These are phyloP conservation scores for Sutorius australiensis DNA, from an alignment of 768 basidiomycete species.

Conservation along the genomic window DNA sequence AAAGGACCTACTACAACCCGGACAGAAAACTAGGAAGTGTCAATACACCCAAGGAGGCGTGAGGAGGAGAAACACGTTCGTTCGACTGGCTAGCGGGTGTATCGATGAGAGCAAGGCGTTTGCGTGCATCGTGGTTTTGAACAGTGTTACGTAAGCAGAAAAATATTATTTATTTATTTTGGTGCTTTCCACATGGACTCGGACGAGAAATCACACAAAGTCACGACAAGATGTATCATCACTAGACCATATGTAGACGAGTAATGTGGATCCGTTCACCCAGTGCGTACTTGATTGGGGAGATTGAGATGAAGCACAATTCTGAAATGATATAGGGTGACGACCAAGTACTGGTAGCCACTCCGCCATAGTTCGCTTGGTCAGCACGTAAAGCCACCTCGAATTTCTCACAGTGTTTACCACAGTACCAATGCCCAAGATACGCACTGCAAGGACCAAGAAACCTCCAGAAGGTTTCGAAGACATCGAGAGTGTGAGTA, in stretches of 20 bases:
- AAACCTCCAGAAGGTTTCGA: conserved; percentile 94
- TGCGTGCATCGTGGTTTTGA: conserved; percentile 12
- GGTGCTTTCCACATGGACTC: background rate
- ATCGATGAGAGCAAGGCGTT: conserved; percentile 16
- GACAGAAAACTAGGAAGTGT: background rate
- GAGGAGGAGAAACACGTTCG: conserved; percentile 6
- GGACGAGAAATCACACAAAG: too few species aligned
- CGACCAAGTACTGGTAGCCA: too few species aligned
- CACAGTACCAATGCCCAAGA: conserved; percentile 73
- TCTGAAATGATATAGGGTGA: too few species aligned
- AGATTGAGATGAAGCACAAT: background rate
- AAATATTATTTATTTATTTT: background rate
- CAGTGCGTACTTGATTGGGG: background rate
- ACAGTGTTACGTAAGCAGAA: conserved; percentile 21
- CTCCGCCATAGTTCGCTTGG: background rate
- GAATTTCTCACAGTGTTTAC: conserved; percentile 18
- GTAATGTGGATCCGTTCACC: background rate
- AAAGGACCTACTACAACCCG: conserved; percentile 7
- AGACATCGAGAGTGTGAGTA: conserved; percentile 76
- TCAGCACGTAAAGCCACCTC: background rate
- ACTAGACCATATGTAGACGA: background rate
- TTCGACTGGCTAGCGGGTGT: conserved; percentile 4
- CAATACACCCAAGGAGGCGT: background rate
- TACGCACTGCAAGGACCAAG: conserved; percentile 89
- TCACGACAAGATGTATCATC: background rate